These are phyloP conservation scores for Rostrohypoxylon terebratum DNA, from an alignment of 495 filamentous ascomycete genomes.

Conservation along the genomic window DNA sequence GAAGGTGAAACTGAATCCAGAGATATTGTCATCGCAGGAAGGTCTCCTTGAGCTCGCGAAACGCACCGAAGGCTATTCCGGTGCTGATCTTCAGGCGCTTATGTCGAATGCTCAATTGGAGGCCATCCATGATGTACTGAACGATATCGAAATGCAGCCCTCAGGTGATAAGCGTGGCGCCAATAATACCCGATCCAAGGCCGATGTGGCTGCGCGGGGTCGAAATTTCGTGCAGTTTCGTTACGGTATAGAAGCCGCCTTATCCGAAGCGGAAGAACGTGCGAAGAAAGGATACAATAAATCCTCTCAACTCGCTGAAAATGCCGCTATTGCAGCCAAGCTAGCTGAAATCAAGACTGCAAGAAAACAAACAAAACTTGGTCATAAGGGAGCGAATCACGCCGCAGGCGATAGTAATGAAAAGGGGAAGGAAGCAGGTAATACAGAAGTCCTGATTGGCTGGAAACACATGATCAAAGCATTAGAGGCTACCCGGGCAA, in stretches of 20 bases:
- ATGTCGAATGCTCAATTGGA: conserved; percentile 97
- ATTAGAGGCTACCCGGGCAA: conserved; percentile 81
- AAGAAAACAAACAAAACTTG: conserved; percentile 68
- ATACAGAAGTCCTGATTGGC: conserved; percentile 78
- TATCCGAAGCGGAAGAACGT: conserved; percentile 55
- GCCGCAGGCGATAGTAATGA: conserved; percentile 45
- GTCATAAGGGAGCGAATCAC: conserved; percentile 56
- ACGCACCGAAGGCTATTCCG: conserved; percentile 89
- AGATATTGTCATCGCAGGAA: conserved; percentile 64
- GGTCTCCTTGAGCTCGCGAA: conserved; percentile 75
- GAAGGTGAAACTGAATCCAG: conserved; percentile 76
- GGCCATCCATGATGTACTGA: conserved; percentile 92
- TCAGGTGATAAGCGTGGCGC: conserved; percentile 43
- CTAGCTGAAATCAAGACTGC: conserved; percentile 77
- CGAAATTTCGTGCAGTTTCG: conserved; percentile 84
- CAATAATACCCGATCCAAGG: conserved; percentile 48
- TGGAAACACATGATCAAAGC: conserved; percentile 89
- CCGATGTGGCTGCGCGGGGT: conserved; percentile 46
- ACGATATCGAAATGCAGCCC: conserved; percentile 64
- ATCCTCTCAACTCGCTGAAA: conserved; percentile 70
- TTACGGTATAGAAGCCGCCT: conserved; percentile 71
- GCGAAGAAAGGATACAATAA: conserved; percentile 52
- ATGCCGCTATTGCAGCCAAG: conserved; percentile 77
- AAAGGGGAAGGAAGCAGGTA: conserved; percentile 50
- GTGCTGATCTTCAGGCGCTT: conserved; percentile 93